A percentile compares a stretch with the other conserved stretches of the same genome.
Conservation (phyloP, 768 basidiomycete genomes). For the Crepidotus variabilis region DNA sequence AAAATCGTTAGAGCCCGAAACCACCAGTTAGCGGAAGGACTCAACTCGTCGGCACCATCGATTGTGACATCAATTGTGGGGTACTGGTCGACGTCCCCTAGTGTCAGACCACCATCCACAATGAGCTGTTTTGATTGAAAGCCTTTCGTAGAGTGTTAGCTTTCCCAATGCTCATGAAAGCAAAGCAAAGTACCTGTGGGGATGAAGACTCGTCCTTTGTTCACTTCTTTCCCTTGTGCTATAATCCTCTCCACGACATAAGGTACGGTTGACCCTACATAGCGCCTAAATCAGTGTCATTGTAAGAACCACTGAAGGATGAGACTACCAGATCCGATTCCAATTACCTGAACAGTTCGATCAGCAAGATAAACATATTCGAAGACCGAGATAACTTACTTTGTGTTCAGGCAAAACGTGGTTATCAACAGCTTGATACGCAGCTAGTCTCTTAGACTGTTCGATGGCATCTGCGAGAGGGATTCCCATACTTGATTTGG, state of each 20-base stretch:
- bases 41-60: conserved; percentile 96
- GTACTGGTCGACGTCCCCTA: conserved; percentile 90
- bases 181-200: conserved; percentile 61
- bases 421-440: conserved; percentile 90
- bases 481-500: conserved; percentile 11
- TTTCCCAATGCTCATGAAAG: background rate
- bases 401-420: conserved; percentile 82
- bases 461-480: conserved; percentile 53
- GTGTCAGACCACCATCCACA: conserved; percentile 65
- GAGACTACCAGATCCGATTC: conserved; percentile 75
- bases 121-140: conserved; percentile 98
- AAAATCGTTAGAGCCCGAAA: background rate
- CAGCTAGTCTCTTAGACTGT: conserved; percentile 84
- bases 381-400: conserved; percentile 35
- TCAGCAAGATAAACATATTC: background rate
- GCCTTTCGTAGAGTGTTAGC: conserved; percentile 35
- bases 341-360: conserved; percentile 59
- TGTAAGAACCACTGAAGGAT: background rate
- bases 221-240: conserved; percentile 71
- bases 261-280: conserved; percentile 82
- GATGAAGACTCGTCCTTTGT: conserved; percentile 82
- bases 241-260: conserved; percentile 96
- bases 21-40: background rate
- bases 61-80: conserved; percentile 92
- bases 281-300: conserved; percentile 5